Evolutionary conservation across 805 yeast species (phyloP), one percentile per base, ranked within the genome.

Genomic region (Candida caryicola): DNA sequence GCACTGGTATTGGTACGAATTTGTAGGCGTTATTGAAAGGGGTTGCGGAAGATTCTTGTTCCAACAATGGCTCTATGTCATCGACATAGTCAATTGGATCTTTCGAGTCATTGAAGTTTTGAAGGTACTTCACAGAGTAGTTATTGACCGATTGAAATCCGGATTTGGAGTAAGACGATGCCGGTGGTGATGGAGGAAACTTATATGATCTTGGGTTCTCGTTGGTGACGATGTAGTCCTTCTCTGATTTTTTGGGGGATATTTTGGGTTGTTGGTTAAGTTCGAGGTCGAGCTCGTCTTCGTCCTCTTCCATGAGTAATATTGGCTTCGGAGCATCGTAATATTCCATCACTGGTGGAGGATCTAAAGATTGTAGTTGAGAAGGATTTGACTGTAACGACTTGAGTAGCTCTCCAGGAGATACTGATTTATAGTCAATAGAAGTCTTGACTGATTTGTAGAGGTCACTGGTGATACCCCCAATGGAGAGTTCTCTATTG

Each of bases 401-500:
- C 56, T 35, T 55, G 37, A 49, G 51, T 45, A 54, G 55, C 54
- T 62, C 69, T 36, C 53, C 60, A 36, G 61, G 73, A 33, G 62
- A 67, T 34, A 58, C 62, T 18, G 62, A 59, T 33, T 60, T 59
- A 7, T 50, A 39, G 25, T 59, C 62, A 16, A 53, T 45, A 3
- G 52, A 46, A 4, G 50, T 50, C 29, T 41, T 53, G 29, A 33
- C 43, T n/a, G 51, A 31, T 17, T 52, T 50, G 30, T 45, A 53
- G 7, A 57, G 29, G 47, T 54, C 54, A 25, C 52, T 50, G 5
- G 55, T 43, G 4, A 67, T 37, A 9, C 83, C 84, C 5, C 80
- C 74, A 31, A 84, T 72, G 2, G 85, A 77, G 26, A 84, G 57
- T 33, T 79, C 82, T 41, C 77, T 75, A 42, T 73, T 72, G 55